A percentile compares a stretch with the other conserved stretches of the same genome.
phyloP scores from a whole-genome alignment of 257 asterid genomes.

The Knoxia roxburghii region DNA sequence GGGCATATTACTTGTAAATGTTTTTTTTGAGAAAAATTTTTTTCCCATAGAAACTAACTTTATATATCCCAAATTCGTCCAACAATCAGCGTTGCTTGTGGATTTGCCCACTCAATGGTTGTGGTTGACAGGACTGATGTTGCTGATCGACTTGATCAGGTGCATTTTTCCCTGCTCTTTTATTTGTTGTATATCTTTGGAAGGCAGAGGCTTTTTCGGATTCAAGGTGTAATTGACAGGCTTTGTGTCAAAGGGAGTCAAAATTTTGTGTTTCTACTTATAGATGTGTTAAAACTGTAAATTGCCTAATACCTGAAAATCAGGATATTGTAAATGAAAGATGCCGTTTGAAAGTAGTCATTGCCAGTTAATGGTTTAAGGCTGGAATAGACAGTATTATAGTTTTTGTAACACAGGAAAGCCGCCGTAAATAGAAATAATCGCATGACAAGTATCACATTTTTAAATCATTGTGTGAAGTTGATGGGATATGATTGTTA shows the following conservation, averaged over 20 bases:
- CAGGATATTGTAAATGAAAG: not conserved
- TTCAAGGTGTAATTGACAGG: no score
- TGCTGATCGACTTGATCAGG: conserved; percentile 74
- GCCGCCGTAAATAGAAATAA: not conserved
- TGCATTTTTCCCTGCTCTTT: no score
- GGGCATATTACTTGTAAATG: conserved; percentile 14
- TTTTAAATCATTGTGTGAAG: not conserved
- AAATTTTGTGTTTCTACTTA: not conserved
- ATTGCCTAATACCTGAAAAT: not conserved
- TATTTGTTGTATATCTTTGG: no score
- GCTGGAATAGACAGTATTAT: not conserved
- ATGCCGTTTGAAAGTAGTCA: not conserved
- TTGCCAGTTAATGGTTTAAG: not conserved
- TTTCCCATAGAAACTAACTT: not conserved
- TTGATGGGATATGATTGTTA: not conserved
- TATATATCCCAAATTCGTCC: conserved; percentile 11
- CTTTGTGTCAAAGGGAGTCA: no score
- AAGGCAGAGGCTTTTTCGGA: no score
- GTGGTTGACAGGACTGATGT: conserved; percentile 68
- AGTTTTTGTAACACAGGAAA: not conserved
- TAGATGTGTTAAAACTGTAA: not conserved
- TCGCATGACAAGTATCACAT: not conserved
- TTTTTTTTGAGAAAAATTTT: not conserved
- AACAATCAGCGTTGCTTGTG: conserved; percentile 80
- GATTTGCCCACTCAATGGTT: conserved; percentile 74